Base-by-base conservation (phyloP, 495 filamentous ascomycete genomes). In the Aspergillus panamensis region DNA sequence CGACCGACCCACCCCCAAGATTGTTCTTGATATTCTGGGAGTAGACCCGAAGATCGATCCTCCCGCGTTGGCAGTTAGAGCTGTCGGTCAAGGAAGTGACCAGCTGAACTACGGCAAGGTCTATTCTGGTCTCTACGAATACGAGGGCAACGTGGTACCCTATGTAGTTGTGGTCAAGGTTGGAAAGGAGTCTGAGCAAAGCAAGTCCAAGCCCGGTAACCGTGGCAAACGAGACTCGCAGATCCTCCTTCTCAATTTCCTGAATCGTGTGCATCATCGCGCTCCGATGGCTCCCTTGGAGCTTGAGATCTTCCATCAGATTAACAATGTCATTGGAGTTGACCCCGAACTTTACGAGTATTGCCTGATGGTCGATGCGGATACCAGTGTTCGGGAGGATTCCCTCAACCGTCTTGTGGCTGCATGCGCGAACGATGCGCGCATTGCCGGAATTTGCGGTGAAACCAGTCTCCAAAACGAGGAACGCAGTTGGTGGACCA, bases 21-120 rank as follows among this genome's bases (percentile, higher is more conserved):
- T 98, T 65, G 91, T 97, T 40, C 77, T 97, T 37, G 94, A 98
- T 65, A 96, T 98, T 62, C 86, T 98, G 40, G 94, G 94, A 39
- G 95, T 98, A 45, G 93, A 97, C 62, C 93, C 93, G 31, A 97
- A 96, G 73, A 87, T 96, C 55, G 94, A 98, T 66, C 94, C 94
- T 52, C 91, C 92, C 10, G 92, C 94, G 3, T 71, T 98, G 42
- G 89, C 92, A 3, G 96, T 96, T 84, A 89, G 90, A 70, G 91
- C 89, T 13, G 84, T 98, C 60, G 94, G 95, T 39, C 80, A 89
- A 51, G 91, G 91, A 55, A 93, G 85, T 65, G 90, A 96, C 33
- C 93, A 97, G 66, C 84, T 97, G 56, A 98, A 98, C 76, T 97
- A 96, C 63, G 94, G 91, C 65, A 98, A 98, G 73, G 92, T 98